Evolutionary conservation across 257 asterid species (phyloP), one percentile per base, ranked within the genome.

Genomic region (Hygrophila difformis): DNA sequence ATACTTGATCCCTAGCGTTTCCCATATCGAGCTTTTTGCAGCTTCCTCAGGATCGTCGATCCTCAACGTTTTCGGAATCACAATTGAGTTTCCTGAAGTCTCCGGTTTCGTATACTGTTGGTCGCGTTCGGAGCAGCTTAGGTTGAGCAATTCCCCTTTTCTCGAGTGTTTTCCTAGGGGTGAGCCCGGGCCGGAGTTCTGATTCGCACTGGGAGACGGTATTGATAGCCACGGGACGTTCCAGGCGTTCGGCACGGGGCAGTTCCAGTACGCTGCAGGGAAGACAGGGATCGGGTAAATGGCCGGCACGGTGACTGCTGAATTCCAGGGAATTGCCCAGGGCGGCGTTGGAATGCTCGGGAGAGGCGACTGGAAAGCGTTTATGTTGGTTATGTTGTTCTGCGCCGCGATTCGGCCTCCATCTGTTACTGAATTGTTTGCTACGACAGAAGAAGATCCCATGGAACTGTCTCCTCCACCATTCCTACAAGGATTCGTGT

Each of bases 1-100:
- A 5, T 68, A 63, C 64, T 84, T 68, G 49, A 87, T 84, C 57
- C 97, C 97, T 1, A 87, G 67, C 0, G 95, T 72, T 42, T 72
- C 60, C 97, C 93, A 87, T 73, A 83, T 83, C 0, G 93, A 80
- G 53, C 95, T 87, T 74, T 70, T 87, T 8, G 88, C 92, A 6
- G 92, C 92, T 63, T 87, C 97, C 44, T 77, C 86, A 1, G 86
- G 95, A 59, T 87, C 92, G 53, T 78, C 88, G 14, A 78, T 74
- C 65, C 97, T 72, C 80, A 84, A 68, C 0, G 85, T 80, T 55
- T 80, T 83, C 0, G 97, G 93, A 35, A 81, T 65, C 42, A 87
- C 54, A 18, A 80, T 60, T 11, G 81, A 52, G 36, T 76, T 57
- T 53, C 65, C 77, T 6, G 52, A 40, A 11, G 34, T 46, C 53